phyloP scores from a whole-genome alignment of 495 filamentous ascomycete genomes.

The Staphylotrichum tortipilum region DNA sequence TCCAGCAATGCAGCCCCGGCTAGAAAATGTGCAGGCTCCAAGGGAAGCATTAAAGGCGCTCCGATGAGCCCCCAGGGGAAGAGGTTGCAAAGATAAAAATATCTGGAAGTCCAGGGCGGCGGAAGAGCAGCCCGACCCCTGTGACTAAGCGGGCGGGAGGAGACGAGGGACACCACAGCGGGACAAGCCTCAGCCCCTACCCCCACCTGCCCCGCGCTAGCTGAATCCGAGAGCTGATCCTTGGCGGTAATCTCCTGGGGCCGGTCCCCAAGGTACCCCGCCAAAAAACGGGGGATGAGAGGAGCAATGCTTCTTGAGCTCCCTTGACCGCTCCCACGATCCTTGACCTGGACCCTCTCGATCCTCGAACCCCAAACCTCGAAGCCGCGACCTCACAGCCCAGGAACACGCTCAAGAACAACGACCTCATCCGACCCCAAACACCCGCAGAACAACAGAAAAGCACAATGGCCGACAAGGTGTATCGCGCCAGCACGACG shows the following conservation, averaged over 20 bases:
- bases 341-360: too few species aligned
- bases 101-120: background rate
- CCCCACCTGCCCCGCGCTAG: slow-evolving; percentile 6
- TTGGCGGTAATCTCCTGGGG: background rate
- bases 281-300: background rate
- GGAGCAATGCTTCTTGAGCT: background rate
- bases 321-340: slow-evolving; percentile 1
- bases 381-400: too few species aligned
- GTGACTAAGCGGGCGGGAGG: background rate
- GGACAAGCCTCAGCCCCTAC: too few species aligned
- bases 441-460: too few species aligned
- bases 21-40: too few species aligned
- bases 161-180: background rate
- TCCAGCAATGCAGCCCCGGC: too few species aligned
- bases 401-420: too few species aligned
- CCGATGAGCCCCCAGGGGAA: too few species aligned
- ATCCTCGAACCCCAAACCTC: too few species aligned
- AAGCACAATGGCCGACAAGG: slow-evolving; percentile 29
- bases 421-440: too few species aligned
- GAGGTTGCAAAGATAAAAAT: too few species aligned
- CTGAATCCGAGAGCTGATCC: slow-evolving; percentile 1
- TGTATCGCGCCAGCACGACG: slow-evolving; percentile 89
- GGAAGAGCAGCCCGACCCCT: background rate
- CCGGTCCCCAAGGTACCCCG: background rate
- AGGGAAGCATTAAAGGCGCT: too few species aligned